Percentiles rank a stretch among this genome's conserved stretches.
Conservation (phyloP, 106 monocot genomes). For the Phalaenopsis equestris region DNA sequence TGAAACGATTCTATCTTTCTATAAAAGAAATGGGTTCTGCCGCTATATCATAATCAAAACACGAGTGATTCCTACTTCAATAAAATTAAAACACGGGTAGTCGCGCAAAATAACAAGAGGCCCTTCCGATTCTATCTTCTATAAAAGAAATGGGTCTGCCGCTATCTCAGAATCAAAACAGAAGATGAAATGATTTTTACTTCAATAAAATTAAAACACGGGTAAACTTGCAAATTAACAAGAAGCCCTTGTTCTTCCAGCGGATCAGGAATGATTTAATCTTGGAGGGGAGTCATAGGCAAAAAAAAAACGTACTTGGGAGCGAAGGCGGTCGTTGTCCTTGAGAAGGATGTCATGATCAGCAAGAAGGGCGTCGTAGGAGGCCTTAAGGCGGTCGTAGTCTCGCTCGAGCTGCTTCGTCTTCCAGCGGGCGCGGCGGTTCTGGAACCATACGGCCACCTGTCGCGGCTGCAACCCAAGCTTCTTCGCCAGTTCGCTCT, state of each 20-base stretch:
- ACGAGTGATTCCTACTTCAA: no score
- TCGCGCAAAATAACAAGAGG: no score
- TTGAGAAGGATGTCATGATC: conserved; percentile 46
- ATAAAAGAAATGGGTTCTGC: no score
- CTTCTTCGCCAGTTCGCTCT: conserved; percentile 71
- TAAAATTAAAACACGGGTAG: not conserved
- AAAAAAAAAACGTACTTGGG: not conserved
- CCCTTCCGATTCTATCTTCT: no score
- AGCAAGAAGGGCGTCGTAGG: conserved; percentile 57
- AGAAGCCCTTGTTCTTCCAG: no score
- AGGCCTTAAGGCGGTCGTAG: conserved; percentile 58
- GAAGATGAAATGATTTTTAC: no score
- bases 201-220: not conserved
- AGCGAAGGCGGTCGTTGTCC: conserved; percentile 57
- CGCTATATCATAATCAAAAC: no score
- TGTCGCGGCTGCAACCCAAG: conserved; percentile 76
- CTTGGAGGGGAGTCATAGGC: not conserved
- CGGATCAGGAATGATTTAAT: no score
- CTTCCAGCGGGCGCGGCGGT: conserved; percentile 65
- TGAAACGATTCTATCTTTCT: no score
- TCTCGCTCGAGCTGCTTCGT: conserved; percentile 70
- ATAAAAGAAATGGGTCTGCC: no score
- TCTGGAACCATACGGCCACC: conserved; percentile 80
- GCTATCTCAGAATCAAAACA: no score
- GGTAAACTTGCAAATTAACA: no score